Evolutionary conservation across 2,329 filamentous ascomycete species (phyloP), one percentile per base, ranked within the genome.

Genomic region (Balansia obtecta): DNA sequence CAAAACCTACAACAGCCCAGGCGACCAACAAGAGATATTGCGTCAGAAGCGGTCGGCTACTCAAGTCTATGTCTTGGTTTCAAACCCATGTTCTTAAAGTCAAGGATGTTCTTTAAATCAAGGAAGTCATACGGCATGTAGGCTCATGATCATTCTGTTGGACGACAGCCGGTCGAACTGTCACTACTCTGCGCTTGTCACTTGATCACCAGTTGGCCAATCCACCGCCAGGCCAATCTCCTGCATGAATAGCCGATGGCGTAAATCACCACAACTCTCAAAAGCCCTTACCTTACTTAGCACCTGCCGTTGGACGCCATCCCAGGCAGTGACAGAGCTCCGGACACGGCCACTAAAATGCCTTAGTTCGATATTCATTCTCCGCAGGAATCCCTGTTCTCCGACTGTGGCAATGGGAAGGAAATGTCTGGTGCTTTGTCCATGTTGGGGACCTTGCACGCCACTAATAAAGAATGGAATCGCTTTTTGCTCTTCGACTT

Each of bases 311-410:
- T 30, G 46, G 39, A 16, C 46, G 49, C 32, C 49, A 42, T 20
- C 22, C 50, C 50, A 40, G 45, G 45, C 50, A 32, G 12, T 32
- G 50, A 39, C 39, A 44, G 39, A 45, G 10, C 13, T 46, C 43
- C 43, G 50, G 38, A 46, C 33, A 20, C 45, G 32, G 40, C 43
- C 43, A 46, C 47, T 34, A 43, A 33, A 30, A 20, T 32, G 47
- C n/a, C 38, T 40, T 5, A 22, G 42, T 40, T 40, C 44, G 9
- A 39, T 16, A 32, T 40, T 20, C 44, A 47, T 39, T 46, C 51
- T 40, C 47, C 44, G 48, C 51, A 46, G 40, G 33, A 38, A 40
- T 16, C 51, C 51, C 48, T 50, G 51, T 43, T 34, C 16, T 44
- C 32, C 30, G 18, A 45, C 33, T 38, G 34, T 34, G 37, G 27